Evolutionary conservation across 2,329 filamentous ascomycete genomes (phyloP).

Genomic region (Pezicula neosporulosa): DNA sequence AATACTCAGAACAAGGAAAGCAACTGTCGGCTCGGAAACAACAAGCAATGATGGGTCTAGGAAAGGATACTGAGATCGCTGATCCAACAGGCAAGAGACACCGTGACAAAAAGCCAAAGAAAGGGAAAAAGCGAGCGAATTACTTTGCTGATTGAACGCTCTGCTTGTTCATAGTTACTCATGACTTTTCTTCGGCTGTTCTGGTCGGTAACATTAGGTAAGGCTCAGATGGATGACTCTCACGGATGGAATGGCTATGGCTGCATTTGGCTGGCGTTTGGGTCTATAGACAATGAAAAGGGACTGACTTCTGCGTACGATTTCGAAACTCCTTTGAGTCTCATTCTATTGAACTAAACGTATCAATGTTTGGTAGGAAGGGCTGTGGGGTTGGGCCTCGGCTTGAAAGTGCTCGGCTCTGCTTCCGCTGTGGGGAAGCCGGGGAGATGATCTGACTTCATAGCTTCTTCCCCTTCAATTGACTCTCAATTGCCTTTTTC

Average conservation of each 20-base stretch:
- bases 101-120: slow-evolving; percentile 61
- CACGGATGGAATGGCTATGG: not conserved
- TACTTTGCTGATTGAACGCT: slow-evolving; percentile 28
- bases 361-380: too few species aligned
- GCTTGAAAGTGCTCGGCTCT: slow-evolving; percentile 9
- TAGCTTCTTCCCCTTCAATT: not conserved
- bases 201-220: not conserved
- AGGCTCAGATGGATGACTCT: not conserved
- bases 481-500: too few species aligned
- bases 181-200: not conserved
- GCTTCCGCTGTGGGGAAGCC: slow-evolving; percentile 17
- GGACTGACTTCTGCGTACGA: too few species aligned
- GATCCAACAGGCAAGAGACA: slow-evolving; percentile 87
- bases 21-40: slow-evolving; percentile 80
- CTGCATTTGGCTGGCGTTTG: not conserved
- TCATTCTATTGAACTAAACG: too few species aligned
- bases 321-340: too few species aligned
- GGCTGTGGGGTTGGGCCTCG: slow-evolving; percentile 12
- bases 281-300: too few species aligned
- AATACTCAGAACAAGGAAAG: slow-evolving; percentile 83
- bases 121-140: slow-evolving; percentile 35
- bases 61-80: slow-evolving; percentile 79
- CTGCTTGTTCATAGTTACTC: not conserved
- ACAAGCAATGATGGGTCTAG: slow-evolving; percentile 73
- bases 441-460: slow-evolving; percentile 6